Percentiles rank a stretch among this genome's conserved stretches.
phyloP scores from a whole-genome alignment of 805 yeast species.

The Nakazawaea sp. region DNA sequence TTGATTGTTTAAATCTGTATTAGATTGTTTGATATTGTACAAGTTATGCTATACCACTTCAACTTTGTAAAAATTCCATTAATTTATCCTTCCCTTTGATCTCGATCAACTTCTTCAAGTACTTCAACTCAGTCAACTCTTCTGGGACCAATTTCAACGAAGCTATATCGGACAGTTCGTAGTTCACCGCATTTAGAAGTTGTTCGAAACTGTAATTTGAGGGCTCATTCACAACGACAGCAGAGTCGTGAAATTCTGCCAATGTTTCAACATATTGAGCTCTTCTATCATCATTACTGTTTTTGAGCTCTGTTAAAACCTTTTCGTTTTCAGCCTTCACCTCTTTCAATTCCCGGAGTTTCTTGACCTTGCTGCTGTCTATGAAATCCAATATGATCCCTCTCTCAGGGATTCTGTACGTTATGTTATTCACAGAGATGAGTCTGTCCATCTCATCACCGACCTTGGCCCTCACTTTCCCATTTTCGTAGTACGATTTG shows the following conservation, averaged over 20 bases:
- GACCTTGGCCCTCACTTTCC: conserved; percentile 21
- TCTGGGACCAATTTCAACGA: conserved; percentile 19
- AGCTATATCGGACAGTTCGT: conserved; percentile 7
- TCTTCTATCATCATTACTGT: conserved; percentile 16
- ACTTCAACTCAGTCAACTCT: conserved; percentile 45
- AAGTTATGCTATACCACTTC: not conserved
- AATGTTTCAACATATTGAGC: conserved; percentile 19
- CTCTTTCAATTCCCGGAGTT: conserved; percentile 26
- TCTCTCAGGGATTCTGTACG: conserved; percentile 62
- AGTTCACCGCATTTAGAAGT: conserved; percentile 25
- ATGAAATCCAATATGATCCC: conserved; percentile 66
- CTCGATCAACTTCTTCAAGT: conserved; percentile 55
- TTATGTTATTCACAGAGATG: conserved; percentile 31
- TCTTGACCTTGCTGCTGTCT: conserved; percentile 37
- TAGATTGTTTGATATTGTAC: not conserved
- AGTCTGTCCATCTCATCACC: conserved; percentile 11
- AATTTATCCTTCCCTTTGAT: conserved; percentile 65
- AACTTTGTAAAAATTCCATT: conserved; percentile 44
- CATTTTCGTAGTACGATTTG: conserved; percentile 24
- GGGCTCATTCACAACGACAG: conserved; percentile 23
- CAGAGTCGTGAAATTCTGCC: conserved; percentile 24
- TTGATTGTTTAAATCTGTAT: not conserved
- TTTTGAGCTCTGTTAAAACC: conserved; percentile 22
- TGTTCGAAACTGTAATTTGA: conserved; percentile 40
- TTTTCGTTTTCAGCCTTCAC: conserved; percentile 23